A percentile compares a stretch with the other conserved stretches of the same genome.
phyloP scores from a whole-genome alignment of 805 yeast genomes.

The Zygosaccharomyces lentus region DNA sequence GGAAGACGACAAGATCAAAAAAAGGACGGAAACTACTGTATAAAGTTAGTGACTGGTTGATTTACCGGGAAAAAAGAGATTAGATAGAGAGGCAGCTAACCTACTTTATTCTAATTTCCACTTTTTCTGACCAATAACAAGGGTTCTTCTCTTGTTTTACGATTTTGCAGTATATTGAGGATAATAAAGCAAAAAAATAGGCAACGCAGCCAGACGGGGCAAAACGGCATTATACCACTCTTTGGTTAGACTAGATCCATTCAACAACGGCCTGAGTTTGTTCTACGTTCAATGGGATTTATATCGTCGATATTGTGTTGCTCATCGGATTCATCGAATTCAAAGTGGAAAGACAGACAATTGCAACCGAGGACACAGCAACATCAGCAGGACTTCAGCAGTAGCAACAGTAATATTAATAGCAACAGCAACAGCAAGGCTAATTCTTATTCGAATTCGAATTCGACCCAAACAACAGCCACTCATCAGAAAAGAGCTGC shows the following conservation, averaged over 20 bases:
- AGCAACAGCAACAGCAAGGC: constrained; percentile 2
- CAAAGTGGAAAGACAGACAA: constrained; percentile 14
- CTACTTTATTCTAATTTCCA: not conserved
- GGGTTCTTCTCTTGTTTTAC: not conserved
- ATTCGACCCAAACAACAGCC: not conserved
- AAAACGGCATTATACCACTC: not conserved
- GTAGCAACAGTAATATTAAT: constrained; percentile 6
- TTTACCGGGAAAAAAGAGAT: not conserved
- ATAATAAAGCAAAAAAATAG: not conserved
- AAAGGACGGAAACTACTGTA: not conserved
- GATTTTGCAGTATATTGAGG: not conserved
- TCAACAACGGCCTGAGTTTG: not conserved
- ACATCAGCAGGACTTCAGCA: constrained; percentile 1
- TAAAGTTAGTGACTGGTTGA: not conserved
- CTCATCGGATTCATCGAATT: constrained; percentile 16
- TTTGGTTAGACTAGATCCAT: not conserved
- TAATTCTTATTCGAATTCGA: constrained; percentile 1
- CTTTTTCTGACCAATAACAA: not conserved
- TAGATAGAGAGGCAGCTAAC: not conserved
- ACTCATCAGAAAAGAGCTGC: not conserved
- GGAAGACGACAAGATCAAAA: not conserved
- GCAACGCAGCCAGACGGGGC: not conserved
- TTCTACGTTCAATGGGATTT: constrained; percentile 33
- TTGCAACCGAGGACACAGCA: constrained; percentile 9
- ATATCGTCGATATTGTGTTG: constrained; percentile 29